Base-by-base conservation (phyloP, 306 rosid species). In the Rosa lucieae region DNA sequence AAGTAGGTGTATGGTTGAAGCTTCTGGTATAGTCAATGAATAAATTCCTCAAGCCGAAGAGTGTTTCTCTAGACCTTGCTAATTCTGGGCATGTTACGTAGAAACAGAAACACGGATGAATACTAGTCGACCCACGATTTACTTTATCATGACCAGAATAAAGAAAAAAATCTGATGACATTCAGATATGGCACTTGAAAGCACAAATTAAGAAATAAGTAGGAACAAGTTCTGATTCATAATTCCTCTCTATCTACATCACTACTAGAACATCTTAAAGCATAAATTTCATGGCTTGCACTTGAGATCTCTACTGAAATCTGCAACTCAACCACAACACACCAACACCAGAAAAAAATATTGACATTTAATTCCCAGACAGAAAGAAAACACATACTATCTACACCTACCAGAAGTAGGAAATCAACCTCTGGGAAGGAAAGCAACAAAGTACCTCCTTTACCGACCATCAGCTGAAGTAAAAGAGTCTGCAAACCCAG, bases 391-490 rank as follows among this genome's bases (percentile, higher is more conserved):
- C 67, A 82, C 86, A 74, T 67, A 66, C 74, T 77, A 91, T 88
- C 94, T 91, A 86, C 93, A 89, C 71, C 90, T 74, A 84, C 59
- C 79, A 48, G 78, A 75, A 74, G 15, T 59, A 46, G 72, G 39
- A 80, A 43, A 43, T 39, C 78, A 63, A 65, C 63, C 69, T 18
- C 48, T 8, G 42, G 6, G 51, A 58, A 48, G 26, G 66, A 78
- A 85, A 73, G 55, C 52, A 86, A 77, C 84, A 44, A 35, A 78
- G 85, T 79, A 75, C 84, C 82, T 84, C 73, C 56, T 83, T 92
- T 83, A 95, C 77, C 99, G 93, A 73, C 99, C 99, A 86, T 96
- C 99, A 8, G 89, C 89, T 29, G 99, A 93, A 73, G 98, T 96
- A 81, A 96, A 96, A 70, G 99, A 93, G 29, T 93, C 97, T 3